A percentile compares a stretch with the other conserved stretches of the same genome.
These are phyloP conservation scores for Pseudozyma tsukubaensis DNA, from an alignment of 1,284 basidiomycete genomes.

Conservation along the genomic window DNA sequence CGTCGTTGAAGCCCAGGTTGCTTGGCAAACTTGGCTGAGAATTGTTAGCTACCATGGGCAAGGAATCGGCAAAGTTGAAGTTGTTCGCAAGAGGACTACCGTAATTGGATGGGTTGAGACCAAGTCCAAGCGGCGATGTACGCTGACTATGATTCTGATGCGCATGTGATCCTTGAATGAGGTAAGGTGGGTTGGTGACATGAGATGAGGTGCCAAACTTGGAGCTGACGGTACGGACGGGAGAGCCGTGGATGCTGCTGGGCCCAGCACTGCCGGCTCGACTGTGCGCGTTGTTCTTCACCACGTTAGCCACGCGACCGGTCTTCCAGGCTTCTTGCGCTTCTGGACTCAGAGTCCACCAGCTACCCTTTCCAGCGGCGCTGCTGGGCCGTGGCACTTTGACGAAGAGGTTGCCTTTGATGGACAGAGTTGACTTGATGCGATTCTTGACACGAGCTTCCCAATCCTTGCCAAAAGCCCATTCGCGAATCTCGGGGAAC, in stretches of 20 bases:
- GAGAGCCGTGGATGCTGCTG: conserved; percentile 55
- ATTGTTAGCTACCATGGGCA: conserved; percentile 14
- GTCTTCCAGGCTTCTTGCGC: conserved; percentile 64
- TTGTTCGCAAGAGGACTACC: conserved; percentile 46
- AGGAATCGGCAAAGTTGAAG: conserved; percentile 41
- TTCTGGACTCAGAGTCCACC: conserved; percentile 66
- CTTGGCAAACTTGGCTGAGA: conserved; percentile 34
- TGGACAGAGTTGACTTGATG: conserved; percentile 68
- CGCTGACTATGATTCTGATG: conserved; percentile 52
- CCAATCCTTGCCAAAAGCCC: conserved; percentile 67
- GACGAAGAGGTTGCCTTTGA: conserved; percentile 66
- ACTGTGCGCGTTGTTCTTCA: conserved; percentile 57
- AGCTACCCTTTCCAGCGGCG: conserved; percentile 64
- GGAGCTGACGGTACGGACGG: conserved; percentile 49
- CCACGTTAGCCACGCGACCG: conserved; percentile 59
- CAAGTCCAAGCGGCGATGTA: conserved; percentile 45
- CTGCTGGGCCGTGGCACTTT: conserved; percentile 64
- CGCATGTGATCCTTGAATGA: conserved; percentile 41
- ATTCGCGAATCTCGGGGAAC: conserved; percentile 65
- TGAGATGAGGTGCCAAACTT: conserved; percentile 47
- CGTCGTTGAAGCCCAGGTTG: conserved; percentile 28
- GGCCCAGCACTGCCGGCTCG: conserved; percentile 50
- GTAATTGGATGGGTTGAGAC: conserved; percentile 31
- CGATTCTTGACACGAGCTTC: conserved; percentile 67
- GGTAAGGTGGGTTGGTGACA: conserved; percentile 46